phyloP scores from a whole-genome alignment of 441 rosid genomes.

The Aleurites moluccanus region DNA sequence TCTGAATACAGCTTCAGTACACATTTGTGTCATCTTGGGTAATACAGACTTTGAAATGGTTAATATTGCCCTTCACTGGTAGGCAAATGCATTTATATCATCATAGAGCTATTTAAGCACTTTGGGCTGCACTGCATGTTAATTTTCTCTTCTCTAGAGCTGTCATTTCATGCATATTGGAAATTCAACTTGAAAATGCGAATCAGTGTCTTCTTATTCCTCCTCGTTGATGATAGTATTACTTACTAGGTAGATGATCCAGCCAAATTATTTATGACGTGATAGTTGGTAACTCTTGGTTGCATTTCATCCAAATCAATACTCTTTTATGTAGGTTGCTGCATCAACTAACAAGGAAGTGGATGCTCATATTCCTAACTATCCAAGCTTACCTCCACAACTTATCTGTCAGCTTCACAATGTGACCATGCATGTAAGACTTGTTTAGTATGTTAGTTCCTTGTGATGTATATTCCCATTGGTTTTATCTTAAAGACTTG shows the following conservation, averaged over 20 bases:
- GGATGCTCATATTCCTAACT: constrained; percentile 86
- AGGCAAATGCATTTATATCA: background rate
- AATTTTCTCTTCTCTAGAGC: background rate
- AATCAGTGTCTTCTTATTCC: background rate
- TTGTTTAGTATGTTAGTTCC: background rate
- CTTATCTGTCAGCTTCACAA: constrained; percentile 95
- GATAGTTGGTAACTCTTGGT: background rate
- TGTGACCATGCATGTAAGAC: constrained; percentile 89
- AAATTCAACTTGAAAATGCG: background rate
- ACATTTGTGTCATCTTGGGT: background rate
- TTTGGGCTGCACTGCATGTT: background rate
- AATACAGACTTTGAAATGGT: background rate
- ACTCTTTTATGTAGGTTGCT: constrained; percentile 58
- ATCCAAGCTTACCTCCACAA: constrained; percentile 86
- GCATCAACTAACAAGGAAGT: constrained; percentile 90
- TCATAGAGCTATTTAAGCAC: constrained; percentile 2
- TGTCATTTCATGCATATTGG: background rate
- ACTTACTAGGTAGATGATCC: background rate
- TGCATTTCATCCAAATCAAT: constrained; percentile 1
- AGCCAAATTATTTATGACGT: background rate
- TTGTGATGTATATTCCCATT: background rate
- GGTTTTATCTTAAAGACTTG: background rate
- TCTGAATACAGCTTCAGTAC: background rate
- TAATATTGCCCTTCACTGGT: background rate
- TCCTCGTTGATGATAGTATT: background rate